Conservation (phyloP, 2,329 filamentous ascomycete genomes). For the Zymoseptoria crescenta region DNA sequence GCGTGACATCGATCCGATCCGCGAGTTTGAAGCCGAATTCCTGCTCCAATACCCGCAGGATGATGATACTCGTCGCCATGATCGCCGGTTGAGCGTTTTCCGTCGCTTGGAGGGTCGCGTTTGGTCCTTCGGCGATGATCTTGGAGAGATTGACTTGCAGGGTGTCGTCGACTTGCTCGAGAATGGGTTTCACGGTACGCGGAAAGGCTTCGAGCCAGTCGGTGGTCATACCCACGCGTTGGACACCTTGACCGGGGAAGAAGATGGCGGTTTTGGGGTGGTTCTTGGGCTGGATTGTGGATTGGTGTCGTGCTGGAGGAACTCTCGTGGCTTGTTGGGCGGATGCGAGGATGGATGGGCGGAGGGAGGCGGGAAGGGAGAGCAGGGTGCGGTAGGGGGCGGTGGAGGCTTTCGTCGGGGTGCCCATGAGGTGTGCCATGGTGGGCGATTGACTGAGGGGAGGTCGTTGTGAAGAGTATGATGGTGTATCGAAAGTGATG, state of each 20-base stretch:
- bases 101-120: constrained; percentile 67
- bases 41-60: constrained; percentile 75
- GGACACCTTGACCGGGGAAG: constrained; percentile 33
- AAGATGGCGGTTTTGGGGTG: constrained; percentile 32
- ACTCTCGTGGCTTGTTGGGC: not conserved
- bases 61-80: constrained; percentile 88
- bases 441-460: too few relatives aligned
- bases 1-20: constrained; percentile 68
- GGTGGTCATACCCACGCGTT: constrained; percentile 31
- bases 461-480: too few relatives aligned
- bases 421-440: constrained; percentile 5
- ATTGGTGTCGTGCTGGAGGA: constrained; percentile 15
- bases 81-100: constrained; percentile 90
- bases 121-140: constrained; percentile 73
- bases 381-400: constrained; percentile 14
- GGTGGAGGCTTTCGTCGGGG: constrained; percentile 7
- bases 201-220: constrained; percentile 87
- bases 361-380: constrained; percentile 21
- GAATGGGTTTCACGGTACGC: constrained; percentile 61
- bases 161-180: constrained; percentile 77
- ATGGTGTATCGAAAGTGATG: not conserved
- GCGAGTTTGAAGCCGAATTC: constrained; percentile 71
- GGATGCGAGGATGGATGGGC: constrained; percentile 20
- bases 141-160: constrained; percentile 67
- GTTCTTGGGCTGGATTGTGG: constrained; percentile 13